These are phyloP conservation scores for Thecaphora frezii DNA, from an alignment of 1,284 basidiomycete species.

Conservation along the genomic window DNA sequence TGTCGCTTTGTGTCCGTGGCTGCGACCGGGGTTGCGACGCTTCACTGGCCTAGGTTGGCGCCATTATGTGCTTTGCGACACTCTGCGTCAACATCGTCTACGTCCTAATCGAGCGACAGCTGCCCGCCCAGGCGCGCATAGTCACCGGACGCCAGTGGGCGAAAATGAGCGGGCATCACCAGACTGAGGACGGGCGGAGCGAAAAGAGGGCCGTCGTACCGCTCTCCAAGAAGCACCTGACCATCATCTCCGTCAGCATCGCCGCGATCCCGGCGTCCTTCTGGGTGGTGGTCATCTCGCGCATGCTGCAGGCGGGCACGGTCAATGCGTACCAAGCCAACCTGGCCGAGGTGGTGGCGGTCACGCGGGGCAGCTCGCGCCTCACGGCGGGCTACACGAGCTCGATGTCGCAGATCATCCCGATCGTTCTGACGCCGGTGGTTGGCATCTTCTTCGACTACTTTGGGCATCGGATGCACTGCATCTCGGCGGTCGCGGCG, in stretches of 20 bases:
- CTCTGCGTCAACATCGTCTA: slow-evolving; percentile 53
- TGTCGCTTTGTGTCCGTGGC: no score
- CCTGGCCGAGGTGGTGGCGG: slow-evolving; percentile 60
- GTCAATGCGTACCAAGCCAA: slow-evolving; percentile 60
- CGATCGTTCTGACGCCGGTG: slow-evolving; percentile 61
- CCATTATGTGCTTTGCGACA: slow-evolving; percentile 51
- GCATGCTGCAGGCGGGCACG: slow-evolving; percentile 59
- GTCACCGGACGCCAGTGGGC: slow-evolving; percentile 40
- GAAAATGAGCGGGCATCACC: no score
- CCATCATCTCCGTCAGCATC: slow-evolving; percentile 9
- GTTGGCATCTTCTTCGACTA: slow-evolving; percentile 53
- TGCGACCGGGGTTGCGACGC: no score
- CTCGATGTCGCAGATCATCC: slow-evolving; percentile 60
- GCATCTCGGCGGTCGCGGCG: slow-evolving; percentile 48
- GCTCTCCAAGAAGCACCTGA: no score
- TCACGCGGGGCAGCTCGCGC: slow-evolving; percentile 59
- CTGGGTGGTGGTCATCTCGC: slow-evolving; percentile 50
- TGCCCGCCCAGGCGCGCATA: slow-evolving; percentile 54
- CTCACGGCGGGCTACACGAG: slow-evolving; percentile 61
- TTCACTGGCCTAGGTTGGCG: slow-evolving; percentile 27
- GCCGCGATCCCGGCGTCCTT: slow-evolving; percentile 45
- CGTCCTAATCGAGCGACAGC: slow-evolving; percentile 54
- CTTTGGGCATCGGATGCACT: slow-evolving; percentile 41
- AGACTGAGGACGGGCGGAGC: no score
- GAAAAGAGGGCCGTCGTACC: no score